These are phyloP conservation scores for Trichophyton mentagrophytes DNA, from an alignment of 2,329 filamentous ascomycete species.

Conservation along the genomic window DNA sequence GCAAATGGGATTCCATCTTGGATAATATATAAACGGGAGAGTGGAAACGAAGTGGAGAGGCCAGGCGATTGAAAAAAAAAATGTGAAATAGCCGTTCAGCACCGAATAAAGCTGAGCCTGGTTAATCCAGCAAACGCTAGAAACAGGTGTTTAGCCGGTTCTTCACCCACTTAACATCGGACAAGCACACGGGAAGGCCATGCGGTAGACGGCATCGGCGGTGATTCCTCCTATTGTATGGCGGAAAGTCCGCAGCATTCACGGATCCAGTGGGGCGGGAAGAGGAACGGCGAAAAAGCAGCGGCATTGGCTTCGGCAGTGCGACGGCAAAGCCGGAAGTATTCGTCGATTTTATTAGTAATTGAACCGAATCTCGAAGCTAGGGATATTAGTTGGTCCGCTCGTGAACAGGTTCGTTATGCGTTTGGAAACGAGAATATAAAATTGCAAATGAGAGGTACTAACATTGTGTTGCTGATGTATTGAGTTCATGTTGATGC, in stretches of 20 bases:
- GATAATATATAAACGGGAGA: neutral
- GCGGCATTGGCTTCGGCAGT: conserved; percentile 2
- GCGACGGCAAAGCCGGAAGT: neutral
- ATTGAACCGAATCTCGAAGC: neutral
- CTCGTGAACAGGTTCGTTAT: neutral
- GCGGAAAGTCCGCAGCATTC: neutral
- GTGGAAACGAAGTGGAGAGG: neutral
- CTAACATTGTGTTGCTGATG: neutral
- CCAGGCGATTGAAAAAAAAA: neutral
- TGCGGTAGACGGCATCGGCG: neutral
- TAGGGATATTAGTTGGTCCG: neutral
- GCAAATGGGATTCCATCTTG: conserved; percentile 2
- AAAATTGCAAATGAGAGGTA: neutral
- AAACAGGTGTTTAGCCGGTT: neutral
- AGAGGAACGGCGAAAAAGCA: neutral
- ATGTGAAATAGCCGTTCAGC: neutral
- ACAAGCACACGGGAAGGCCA: neutral
- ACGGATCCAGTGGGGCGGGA: neutral
- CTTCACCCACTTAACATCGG: neutral
- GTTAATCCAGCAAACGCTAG: neutral
- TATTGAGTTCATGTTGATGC: neutral
- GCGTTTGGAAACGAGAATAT: neutral
- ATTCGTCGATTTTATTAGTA: neutral
- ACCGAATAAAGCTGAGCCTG: neutral
- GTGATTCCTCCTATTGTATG: neutral